Evolutionary conservation across 148 eudicot genomes (phyloP).

Genomic region (Nepenthes mirabilis): DNA sequence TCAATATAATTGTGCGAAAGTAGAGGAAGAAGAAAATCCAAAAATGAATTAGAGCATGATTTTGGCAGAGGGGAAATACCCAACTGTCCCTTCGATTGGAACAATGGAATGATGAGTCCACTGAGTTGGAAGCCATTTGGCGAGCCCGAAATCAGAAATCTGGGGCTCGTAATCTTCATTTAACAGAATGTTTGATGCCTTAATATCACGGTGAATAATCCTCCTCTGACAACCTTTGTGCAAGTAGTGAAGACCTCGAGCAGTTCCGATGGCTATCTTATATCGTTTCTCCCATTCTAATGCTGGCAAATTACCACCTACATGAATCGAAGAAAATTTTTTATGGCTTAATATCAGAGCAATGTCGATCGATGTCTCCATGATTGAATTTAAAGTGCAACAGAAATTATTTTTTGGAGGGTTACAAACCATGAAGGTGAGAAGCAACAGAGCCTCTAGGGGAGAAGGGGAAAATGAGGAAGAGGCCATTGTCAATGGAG

Average conservation of each 20-base stretch:
- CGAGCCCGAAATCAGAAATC: conserved; percentile 96
- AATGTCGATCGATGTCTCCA: neutral
- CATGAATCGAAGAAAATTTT: neutral
- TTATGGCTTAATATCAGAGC: neutral
- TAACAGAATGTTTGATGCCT: conserved; percentile 65
- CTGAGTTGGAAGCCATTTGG: conserved; percentile 97
- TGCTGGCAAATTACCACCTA: conserved; percentile 54
- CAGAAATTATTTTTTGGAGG: neutral
- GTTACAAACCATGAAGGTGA: conserved; percentile 59
- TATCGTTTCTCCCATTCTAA: conserved; percentile 78
- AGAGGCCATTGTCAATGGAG: conserved; percentile 77
- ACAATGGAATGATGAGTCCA: conserved; percentile 93
- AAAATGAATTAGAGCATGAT: neutral
- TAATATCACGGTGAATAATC: conserved; percentile 89
- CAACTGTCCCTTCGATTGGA: conserved; percentile 98
- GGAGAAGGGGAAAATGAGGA: conserved; percentile 70
- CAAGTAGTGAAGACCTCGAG: conserved; percentile 77
- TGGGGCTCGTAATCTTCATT: conserved; percentile 73
- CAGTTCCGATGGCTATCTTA: conserved; percentile 79
- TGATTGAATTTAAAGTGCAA: neutral
- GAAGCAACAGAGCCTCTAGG: conserved; percentile 88
- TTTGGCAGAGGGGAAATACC: conserved; percentile 26
- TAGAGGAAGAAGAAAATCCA: neutral
- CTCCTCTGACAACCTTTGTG: conserved; percentile 90
- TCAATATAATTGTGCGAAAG: too few relatives aligned